Conservation (phyloP, 257 asterid species). For the Fraxinus excelsior region DNA sequence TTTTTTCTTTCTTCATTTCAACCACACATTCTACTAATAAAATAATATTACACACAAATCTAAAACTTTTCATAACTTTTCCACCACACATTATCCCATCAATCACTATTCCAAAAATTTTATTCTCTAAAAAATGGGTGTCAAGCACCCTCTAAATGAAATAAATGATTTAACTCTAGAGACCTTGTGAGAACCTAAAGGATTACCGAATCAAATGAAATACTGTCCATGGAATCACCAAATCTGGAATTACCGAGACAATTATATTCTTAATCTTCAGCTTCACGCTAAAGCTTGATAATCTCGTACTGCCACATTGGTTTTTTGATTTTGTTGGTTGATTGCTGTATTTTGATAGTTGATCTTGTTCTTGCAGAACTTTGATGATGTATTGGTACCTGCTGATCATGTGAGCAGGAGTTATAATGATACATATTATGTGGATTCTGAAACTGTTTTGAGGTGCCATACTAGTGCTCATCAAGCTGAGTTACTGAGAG, state of each 20-base stretch:
- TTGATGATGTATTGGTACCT: conserved; percentile 96
- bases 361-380: conserved; percentile 63
- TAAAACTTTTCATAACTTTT: no score
- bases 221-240: background rate
- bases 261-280: conserved; percentile 6
- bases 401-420: conserved; percentile 85
- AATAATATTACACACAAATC: no score
- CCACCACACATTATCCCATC: no score
- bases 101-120: no score
- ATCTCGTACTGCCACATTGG: background rate
- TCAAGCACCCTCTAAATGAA: no score
- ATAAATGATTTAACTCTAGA: background rate
- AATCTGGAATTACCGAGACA: background rate
- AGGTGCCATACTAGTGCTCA: conserved; percentile 99
- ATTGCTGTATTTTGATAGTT: background rate
- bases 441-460: conserved; percentile 85
- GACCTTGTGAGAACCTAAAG: background rate
- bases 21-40: no score
- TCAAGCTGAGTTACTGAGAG: conserved; percentile 81
- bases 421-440: conserved; percentile 89
- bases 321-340: background rate
- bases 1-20: no score
- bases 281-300: background rate
- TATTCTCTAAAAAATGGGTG: no score
- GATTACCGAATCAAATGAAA: background rate